phyloP scores from a whole-genome alignment of 2,329 filamentous ascomycete species.

The Coleophoma cylindrospora region DNA sequence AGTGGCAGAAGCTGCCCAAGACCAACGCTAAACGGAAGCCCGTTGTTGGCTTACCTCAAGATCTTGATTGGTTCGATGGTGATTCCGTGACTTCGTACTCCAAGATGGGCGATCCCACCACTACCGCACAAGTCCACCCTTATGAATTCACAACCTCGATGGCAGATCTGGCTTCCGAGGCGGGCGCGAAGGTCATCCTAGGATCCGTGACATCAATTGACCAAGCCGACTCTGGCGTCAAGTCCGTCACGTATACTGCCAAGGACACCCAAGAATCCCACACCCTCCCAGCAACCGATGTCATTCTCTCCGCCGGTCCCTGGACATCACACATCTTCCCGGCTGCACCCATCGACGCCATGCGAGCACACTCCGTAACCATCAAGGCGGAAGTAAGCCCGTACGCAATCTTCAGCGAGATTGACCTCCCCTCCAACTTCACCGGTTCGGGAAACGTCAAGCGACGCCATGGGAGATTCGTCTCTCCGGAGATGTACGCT shows the following conservation, averaged over 20 bases:
- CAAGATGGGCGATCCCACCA: constrained; percentile 74
- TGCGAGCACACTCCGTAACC: constrained; percentile 62
- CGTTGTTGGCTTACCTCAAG: constrained; percentile 61
- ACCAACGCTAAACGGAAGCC: constrained; percentile 45
- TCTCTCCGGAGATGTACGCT: constrained; percentile 90
- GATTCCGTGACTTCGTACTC: constrained; percentile 66
- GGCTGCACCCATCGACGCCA: constrained; percentile 48
- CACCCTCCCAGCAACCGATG: constrained; percentile 46
- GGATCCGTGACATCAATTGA: constrained; percentile 67
- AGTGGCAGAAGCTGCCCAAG: constrained; percentile 59
- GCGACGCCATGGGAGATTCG: constrained; percentile 53
- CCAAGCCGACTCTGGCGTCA: constrained; percentile 56
- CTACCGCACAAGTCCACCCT: constrained; percentile 92
- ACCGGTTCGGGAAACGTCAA: constrained; percentile 42
- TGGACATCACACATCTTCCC: constrained; percentile 60
- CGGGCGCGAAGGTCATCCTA: constrained; percentile 62
- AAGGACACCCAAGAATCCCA: constrained; percentile 41
- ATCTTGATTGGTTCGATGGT: constrained; percentile 79
- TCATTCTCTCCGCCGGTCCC: constrained; percentile 41
- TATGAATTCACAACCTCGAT: constrained; percentile 86
- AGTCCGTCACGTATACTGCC: constrained; percentile 58
- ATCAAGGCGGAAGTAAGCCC: constrained; percentile 61
- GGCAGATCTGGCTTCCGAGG: constrained; percentile 66
- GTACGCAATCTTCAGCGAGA: constrained; percentile 82
- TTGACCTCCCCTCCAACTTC: constrained; percentile 65